Base-by-base conservation (phyloP, 306 rosid genomes). In the Begonia peltatifolia region DNA sequence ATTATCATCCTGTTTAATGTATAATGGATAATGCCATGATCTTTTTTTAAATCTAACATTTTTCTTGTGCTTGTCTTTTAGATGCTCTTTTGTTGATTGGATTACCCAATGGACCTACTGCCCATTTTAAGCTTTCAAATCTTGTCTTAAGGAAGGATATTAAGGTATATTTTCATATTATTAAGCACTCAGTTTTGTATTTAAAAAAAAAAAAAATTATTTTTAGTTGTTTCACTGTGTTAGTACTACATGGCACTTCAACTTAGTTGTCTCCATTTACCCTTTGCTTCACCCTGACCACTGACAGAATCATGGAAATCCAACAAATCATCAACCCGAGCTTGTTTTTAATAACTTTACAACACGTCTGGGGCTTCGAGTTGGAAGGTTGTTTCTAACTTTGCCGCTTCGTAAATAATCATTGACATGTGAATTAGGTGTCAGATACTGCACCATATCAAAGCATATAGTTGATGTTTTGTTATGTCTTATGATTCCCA, bases 301-400 rank as follows among this genome's bases (percentile, higher is more conserved):
- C 54, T 53, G 71, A 67, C 76, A 90, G 99, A 79, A 77, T 79
- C 99, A 90, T 76, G 99, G 99, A 59, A 71, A 56, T 56, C 99
- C 99, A 61, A 90, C 99, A 23, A 63, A 77, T 72, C 99, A 90
- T 60, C 62, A 67, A 61, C 99, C 99, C 2, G 99, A 86, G 84
- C 84, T 90, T 71, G 84, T 90, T 20, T 58, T 90, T 62, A 78
- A 62, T 70, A 86, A 83, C 60, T 75, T 75, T 59, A 63, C 94
- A 30, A 86, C 99, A 63, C 92, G 92, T 42, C 68, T 86, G 53
- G 99, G 99, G 61, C 86, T 66, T 75, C 88, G 99, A 42, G 3
- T 90, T 54, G 99, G 95, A 76, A 86, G 99, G 99, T 90, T 38
- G 55, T 9, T 30, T 15, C 48, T n/a, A 44, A 30, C 6, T 30